A percentile compares a stretch with the other conserved stretches of the same genome.
These are phyloP conservation scores for Beauveria brongniartii DNA, from an alignment of 2,329 filamentous ascomycete species.

Conservation along the genomic window DNA sequence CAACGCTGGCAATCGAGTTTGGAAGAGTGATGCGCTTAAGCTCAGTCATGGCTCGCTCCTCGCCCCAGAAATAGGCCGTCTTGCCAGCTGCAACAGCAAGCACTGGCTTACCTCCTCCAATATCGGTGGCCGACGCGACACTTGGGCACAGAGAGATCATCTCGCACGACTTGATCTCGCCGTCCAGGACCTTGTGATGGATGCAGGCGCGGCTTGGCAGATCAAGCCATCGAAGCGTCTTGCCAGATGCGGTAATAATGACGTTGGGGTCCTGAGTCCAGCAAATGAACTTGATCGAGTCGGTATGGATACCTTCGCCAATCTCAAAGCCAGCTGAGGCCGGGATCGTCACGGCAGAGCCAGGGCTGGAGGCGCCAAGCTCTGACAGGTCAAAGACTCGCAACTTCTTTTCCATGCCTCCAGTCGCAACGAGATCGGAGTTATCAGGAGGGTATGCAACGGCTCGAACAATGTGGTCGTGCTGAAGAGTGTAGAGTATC, in stretches of 20 bases:
- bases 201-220: slow-evolving; percentile 68
- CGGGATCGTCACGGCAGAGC: slow-evolving; percentile 39
- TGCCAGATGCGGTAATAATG: slow-evolving; percentile 85
- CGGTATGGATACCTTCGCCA: slow-evolving; percentile 72
- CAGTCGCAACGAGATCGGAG: slow-evolving; percentile 81
- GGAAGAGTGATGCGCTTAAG: slow-evolving; percentile 74
- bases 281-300: slow-evolving; percentile 91
- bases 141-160: slow-evolving; percentile 61
- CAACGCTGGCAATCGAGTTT: slow-evolving; percentile 86
- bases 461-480: slow-evolving; percentile 91
- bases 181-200: slow-evolving; percentile 70
- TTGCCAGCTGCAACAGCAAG: slow-evolving; percentile 92
- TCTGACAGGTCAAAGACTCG: slow-evolving; percentile 82
- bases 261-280: slow-evolving; percentile 87
- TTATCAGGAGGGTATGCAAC: slow-evolving; percentile 81
- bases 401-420: slow-evolving; percentile 93
- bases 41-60: slow-evolving; percentile 56
- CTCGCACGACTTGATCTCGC: slow-evolving; percentile 86
- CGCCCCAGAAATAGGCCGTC: slow-evolving; percentile 86
- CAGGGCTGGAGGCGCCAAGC: slow-evolving; percentile 34
- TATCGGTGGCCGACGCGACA: slow-evolving; percentile 51
- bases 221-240: slow-evolving; percentile 92
- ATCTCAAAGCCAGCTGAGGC: slow-evolving; percentile 73
- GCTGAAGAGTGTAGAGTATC: slow-evolving; percentile 75
- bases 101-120: slow-evolving; percentile 61